Conservation (phyloP, 2,329 filamentous ascomycete species). For the Penicillium sp. region DNA sequence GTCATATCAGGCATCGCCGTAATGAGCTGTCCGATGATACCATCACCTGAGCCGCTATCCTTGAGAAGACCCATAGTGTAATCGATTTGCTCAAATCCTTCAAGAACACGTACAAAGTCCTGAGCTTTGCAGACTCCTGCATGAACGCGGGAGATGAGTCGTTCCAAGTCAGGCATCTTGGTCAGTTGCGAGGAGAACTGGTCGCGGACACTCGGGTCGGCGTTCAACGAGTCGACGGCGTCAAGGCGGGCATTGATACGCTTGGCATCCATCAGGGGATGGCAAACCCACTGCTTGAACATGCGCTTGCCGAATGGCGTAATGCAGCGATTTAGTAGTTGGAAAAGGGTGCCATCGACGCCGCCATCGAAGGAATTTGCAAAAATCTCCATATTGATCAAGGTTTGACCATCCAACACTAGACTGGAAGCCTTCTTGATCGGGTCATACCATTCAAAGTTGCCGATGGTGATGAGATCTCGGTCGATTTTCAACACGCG, state of each 20-base stretch:
- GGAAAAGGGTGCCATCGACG: slow-evolving; percentile 81
- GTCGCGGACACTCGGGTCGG: slow-evolving; percentile 75
- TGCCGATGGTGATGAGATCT: slow-evolving; percentile 81
- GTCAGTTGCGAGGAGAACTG: slow-evolving; percentile 84
- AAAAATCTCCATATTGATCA: slow-evolving; percentile 98
- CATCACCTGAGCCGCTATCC: slow-evolving; percentile 71
- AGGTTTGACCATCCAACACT: slow-evolving; percentile 89
- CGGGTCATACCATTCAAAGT: slow-evolving; percentile 88
- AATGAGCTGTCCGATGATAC: slow-evolving; percentile 80
- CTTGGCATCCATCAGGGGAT: slow-evolving; percentile 79
- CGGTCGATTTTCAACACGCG: slow-evolving; percentile 83
- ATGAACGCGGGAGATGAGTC: slow-evolving; percentile 90
- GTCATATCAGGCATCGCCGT: slow-evolving; percentile 80
- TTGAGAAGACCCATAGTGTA: slow-evolving; percentile 82
- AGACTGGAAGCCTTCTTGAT: slow-evolving; percentile 87
- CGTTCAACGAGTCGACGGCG: slow-evolving; percentile 89
- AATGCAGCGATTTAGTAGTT: slow-evolving; percentile 86
- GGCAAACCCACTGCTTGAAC: slow-evolving; percentile 95
- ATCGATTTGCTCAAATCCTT: slow-evolving; percentile 97
- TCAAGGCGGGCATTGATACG: slow-evolving; percentile 93
- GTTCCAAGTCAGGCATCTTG: slow-evolving; percentile 90
- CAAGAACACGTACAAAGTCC: slow-evolving; percentile 89
- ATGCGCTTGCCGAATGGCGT: slow-evolving; percentile 96
- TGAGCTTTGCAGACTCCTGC: slow-evolving; percentile 85
- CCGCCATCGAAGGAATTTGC: slow-evolving; percentile 88